Evolutionary conservation across 805 yeast species (phyloP), one percentile per base, ranked within the genome.

Genomic region (Isabelozyma gotoi): DNA sequence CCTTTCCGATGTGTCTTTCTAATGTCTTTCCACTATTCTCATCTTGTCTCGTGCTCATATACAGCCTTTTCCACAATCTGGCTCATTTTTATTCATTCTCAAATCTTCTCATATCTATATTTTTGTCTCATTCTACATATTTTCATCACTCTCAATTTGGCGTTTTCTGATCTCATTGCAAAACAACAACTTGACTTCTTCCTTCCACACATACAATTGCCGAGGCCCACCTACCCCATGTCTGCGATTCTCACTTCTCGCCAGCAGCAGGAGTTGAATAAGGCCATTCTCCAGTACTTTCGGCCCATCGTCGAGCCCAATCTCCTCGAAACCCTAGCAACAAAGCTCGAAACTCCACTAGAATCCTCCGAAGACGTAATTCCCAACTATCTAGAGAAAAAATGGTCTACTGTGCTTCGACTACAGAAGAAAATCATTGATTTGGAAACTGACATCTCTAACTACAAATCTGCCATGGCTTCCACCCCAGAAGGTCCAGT

Each of bases 351-450:
- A 10, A 50, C 45, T 16, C 50, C 46, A 15, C 19, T 35, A 39
- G 31, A 33, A 39, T 38, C 34, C 38, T 16, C 43, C 41, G 67
- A 60, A 19, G 58, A 52, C 41, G 52, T 67, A 4, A 65, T 71
- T 8, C 64, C 71, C 39, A 59, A 68, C 48, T 72, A 71, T 46
- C 66, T 88, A 33, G 88, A 85, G 52, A 85, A 84, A 63, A 91
- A 90, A 66, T 91, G 97, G 97, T 74, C 84, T 0, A 83, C 96
- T 0, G 92, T 91, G 3, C 73, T 88, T 24, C 70, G 96, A 37
- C 70, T 92, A 21, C 97, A 92, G 63, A 78, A 82, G 48, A 77
- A 80, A 53, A 82, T 84, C 35, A 67, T 84, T 44, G 92, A 84
- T 40, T 63, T 89, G 36, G 96, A 91, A 55, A 64, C 74, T 15